Percentiles rank a stretch among this genome's conserved stretches.
Conservation (phyloP, 176 grass and related monocot species). For the Pontederia crassipes region DNA sequence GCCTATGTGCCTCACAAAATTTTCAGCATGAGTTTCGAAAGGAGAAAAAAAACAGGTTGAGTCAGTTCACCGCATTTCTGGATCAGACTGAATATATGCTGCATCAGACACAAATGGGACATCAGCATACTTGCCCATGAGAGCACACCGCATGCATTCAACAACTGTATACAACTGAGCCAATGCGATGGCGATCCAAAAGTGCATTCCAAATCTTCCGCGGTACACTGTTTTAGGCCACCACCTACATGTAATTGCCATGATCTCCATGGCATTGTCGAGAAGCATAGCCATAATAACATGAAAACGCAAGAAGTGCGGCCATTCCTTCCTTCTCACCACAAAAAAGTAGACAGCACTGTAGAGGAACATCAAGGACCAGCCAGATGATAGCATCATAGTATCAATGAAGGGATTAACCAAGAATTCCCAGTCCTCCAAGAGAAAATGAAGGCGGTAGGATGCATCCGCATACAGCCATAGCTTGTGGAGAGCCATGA, state of each 20-base stretch:
- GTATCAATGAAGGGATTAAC: conserved; percentile 76
- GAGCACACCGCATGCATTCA: conserved; percentile 72
- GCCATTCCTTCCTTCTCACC: conserved; percentile 69
- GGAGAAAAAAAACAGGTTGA: too few species aligned
- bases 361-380: conserved; percentile 62
- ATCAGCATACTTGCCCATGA: conserved; percentile 58
- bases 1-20: too few species aligned
- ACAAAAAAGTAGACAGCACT: conserved; percentile 70
- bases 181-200: conserved; percentile 68
- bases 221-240: conserved; percentile 60
- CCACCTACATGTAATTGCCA: conserved; percentile 81
- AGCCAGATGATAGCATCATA: conserved; percentile 56
- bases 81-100: conserved; percentile 82
- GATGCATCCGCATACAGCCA: conserved; percentile 72
- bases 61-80: conserved; percentile 24
- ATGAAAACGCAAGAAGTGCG: conserved; percentile 86
- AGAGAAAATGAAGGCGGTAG: conserved; percentile 61
- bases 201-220: conserved; percentile 47
- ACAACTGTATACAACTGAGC: conserved; percentile 68
- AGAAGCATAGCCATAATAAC: conserved; percentile 73
- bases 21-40: too few species aligned
- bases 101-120: conserved; percentile 74
- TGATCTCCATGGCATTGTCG: conserved; percentile 65
- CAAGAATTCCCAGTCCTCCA: conserved; percentile 62
- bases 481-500: conserved; percentile 78